These are phyloP conservation scores for Glebionis coronaria DNA, from an alignment of 129 eudicot species.

Conservation along the genomic window DNA sequence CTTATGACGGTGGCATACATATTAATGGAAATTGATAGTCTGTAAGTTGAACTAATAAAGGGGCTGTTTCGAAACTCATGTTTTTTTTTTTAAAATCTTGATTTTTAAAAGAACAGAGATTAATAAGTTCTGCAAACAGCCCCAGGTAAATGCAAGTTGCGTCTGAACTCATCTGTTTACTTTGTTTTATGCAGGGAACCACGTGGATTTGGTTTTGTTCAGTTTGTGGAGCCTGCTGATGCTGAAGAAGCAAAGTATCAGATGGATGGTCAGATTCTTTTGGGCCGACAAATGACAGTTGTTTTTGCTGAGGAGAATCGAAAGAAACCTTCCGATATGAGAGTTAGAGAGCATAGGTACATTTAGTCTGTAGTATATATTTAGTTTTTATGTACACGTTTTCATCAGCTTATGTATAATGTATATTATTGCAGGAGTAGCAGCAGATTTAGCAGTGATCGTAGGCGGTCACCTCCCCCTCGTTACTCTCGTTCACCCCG, in stretches of 20 bases:
- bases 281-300: constrained; percentile 70
- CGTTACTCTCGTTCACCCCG: constrained; percentile 54
- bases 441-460: constrained; percentile 36
- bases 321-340: constrained; percentile 79
- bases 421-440: constrained; percentile 30
- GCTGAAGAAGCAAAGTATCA: constrained; percentile 74
- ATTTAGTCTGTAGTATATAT: background rate
- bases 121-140: constrained; percentile 20
- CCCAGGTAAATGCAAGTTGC: background rate
- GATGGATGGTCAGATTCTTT: constrained; percentile 68
- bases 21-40: constrained; percentile 25
- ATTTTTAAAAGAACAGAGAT: no score
- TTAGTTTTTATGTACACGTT: background rate
- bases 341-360: constrained; percentile 59
- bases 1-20: constrained; percentile 44
- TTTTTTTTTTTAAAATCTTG: background rate
- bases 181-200: constrained; percentile 46
- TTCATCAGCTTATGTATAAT: background rate
- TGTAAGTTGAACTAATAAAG: constrained; percentile 16
- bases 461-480: constrained; percentile 64
- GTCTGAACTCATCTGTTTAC: background rate
- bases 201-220: constrained; percentile 80
- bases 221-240: constrained; percentile 74
- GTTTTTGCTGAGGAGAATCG: constrained; percentile 92
- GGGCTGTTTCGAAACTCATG: constrained; percentile 32